phyloP scores from a whole-genome alignment of 2,329 filamentous ascomycete genomes.

The Monilinia aucupariae region DNA sequence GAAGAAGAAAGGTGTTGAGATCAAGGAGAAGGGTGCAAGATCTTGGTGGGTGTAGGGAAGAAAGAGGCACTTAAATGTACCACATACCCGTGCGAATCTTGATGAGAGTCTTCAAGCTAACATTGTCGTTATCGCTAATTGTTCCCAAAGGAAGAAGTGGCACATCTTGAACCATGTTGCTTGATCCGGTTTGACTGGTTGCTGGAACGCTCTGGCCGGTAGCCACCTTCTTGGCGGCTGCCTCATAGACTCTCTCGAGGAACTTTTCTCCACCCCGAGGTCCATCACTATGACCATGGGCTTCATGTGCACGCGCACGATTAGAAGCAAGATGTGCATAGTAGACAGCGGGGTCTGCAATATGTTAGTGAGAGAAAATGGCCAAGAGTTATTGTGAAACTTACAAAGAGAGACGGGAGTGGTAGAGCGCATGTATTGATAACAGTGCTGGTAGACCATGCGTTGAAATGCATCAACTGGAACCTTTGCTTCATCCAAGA shows the following conservation, averaged over 20 bases:
- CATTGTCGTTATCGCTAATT: slow-evolving; percentile 1
- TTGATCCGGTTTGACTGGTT: slow-evolving; percentile 25
- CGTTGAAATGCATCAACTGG: slow-evolving; percentile 66
- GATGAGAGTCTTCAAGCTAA: slow-evolving; percentile 15
- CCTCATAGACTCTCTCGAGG: slow-evolving; percentile 26
- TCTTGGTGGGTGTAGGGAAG: slow-evolving; percentile 1
- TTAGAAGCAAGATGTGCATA: slow-evolving; percentile 87
- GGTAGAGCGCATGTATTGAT: slow-evolving; percentile 86
- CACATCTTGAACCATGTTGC: slow-evolving; percentile 20
- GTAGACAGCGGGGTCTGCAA: slow-evolving; percentile 74
- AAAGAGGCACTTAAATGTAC: slow-evolving; percentile 31
- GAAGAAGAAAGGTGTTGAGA: slow-evolving; percentile 22
- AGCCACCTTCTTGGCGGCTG: slow-evolving; percentile 21
- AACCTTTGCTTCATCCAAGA: slow-evolving; percentile 72
- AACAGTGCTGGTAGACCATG: slow-evolving; percentile 92
- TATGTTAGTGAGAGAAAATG: slow-evolving; percentile 19
- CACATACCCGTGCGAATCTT: slow-evolving; percentile 33
- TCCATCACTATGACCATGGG: slow-evolving; percentile 42
- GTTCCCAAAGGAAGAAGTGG: slow-evolving; percentile 31
- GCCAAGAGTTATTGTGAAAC: slow-evolving; percentile 40
- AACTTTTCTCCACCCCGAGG: slow-evolving; percentile 42
- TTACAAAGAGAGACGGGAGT: slow-evolving; percentile 69
- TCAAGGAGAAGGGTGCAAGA: slow-evolving; percentile 22
- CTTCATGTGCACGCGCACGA: slow-evolving; percentile 72
- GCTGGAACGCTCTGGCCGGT: slow-evolving; percentile 16